These are phyloP conservation scores for Leccinum angustisporum DNA, from an alignment of 1,284 basidiomycete species.

Conservation along the genomic window DNA sequence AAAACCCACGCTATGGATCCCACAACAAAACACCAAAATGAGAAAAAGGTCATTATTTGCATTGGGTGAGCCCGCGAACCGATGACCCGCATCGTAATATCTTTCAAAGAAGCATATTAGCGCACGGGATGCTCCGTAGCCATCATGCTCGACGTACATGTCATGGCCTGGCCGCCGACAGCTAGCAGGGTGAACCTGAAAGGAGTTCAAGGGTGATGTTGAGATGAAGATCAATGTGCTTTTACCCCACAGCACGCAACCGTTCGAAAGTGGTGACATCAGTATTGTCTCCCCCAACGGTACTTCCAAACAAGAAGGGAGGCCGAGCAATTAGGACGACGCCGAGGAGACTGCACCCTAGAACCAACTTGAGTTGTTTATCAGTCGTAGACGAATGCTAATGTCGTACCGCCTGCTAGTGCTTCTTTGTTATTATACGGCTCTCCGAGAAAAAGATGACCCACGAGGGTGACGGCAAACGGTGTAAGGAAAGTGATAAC, in stretches of 20 bases:
- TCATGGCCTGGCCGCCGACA: conserved; percentile 59
- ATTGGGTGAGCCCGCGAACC: conserved; percentile 73
- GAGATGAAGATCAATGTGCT: not conserved
- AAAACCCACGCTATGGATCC: conserved; percentile 45
- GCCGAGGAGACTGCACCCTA: conserved; percentile 56
- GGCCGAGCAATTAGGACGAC: conserved; percentile 65
- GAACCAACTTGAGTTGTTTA: conserved; percentile 19
- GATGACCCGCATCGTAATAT: conserved; percentile 67
- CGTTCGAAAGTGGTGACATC: conserved; percentile 42
- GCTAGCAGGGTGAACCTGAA: conserved; percentile 55
- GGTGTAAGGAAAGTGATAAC: conserved; percentile 78
- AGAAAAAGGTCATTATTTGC: conserved; percentile 72
- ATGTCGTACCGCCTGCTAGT: conserved; percentile 57
- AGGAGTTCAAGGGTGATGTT: not conserved
- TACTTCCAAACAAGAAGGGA: conserved; percentile 44
- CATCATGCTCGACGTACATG: conserved; percentile 26
- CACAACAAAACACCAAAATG: conserved; percentile 59
- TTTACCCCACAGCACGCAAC: conserved; percentile 52
- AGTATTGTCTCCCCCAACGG: conserved; percentile 12
- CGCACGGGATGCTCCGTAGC: not conserved
- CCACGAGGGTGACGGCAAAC: conserved; percentile 66
- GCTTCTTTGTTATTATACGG: conserved; percentile 57
- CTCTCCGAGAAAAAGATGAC: conserved; percentile 68
- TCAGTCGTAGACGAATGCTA: not conserved
- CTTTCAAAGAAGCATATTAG: conserved; percentile 35